Evolutionary conservation across 2,329 filamentous ascomycete genomes (phyloP).

Genomic region (Talaromyces sp.): DNA sequence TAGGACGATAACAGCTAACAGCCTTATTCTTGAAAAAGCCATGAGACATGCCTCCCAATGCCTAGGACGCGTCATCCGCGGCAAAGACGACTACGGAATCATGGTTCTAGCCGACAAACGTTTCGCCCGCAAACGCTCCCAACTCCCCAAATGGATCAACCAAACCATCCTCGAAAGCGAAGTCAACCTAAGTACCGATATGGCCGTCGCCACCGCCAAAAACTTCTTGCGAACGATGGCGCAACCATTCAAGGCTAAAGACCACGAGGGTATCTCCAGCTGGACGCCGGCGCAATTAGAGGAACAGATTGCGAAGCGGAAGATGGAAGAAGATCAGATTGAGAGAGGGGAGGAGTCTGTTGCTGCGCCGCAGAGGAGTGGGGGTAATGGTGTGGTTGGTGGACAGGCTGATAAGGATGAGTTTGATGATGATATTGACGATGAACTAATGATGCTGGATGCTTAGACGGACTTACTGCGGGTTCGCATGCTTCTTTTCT

Average conservation of each 20-base stretch:
- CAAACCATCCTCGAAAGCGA: constrained; percentile 82
- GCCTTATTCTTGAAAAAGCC: constrained; percentile 47
- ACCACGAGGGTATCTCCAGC: constrained; percentile 89
- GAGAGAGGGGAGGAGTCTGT: constrained; percentile 49
- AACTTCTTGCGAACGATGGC: constrained; percentile 90
- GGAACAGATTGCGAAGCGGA: constrained; percentile 66
- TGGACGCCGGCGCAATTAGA: constrained; percentile 82
- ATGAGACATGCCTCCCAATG: constrained; percentile 99
- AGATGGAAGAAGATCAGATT: constrained; percentile 67
- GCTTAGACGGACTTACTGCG: background rate
- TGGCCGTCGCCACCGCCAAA: constrained; percentile 85
- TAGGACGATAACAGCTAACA: background rate
- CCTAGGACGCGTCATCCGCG: constrained; percentile 85
- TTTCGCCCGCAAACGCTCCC: constrained; percentile 85
- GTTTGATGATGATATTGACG: constrained; percentile 48
- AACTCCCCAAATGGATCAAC: constrained; percentile 96
- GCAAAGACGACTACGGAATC: constrained; percentile 99
- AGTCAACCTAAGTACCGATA: constrained; percentile 89
- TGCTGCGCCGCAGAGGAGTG: background rate
- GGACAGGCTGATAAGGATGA: constrained; percentile 32
- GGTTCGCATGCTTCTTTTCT: too few relatives aligned
- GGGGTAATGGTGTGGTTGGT: constrained; percentile 16
- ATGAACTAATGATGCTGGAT: constrained; percentile 40
- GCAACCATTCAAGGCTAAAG: constrained; percentile 75
- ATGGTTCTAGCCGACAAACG: constrained; percentile 96